phyloP scores from a whole-genome alignment of 306 rosid genomes.

The Ormosia semicastrata region DNA sequence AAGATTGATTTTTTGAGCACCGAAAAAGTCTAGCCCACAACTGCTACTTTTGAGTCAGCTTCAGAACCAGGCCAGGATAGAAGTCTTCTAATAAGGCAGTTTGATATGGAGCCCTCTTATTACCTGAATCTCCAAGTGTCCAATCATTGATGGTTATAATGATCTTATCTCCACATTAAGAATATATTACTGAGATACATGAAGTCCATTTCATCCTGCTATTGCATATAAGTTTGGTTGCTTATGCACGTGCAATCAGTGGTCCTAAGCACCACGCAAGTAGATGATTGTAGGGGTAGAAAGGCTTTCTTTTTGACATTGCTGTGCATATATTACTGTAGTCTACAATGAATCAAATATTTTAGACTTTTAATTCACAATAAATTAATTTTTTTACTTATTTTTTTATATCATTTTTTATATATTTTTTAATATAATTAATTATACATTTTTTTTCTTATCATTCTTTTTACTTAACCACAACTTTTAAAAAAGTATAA shows the following conservation, averaged over 20 bases:
- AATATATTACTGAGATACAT: constrained; percentile 30
- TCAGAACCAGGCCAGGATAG: constrained; percentile 19
- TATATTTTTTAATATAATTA: too few relatives aligned
- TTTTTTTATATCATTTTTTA: too few relatives aligned
- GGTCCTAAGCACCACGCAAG: constrained; percentile 31
- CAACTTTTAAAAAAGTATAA: too few relatives aligned
- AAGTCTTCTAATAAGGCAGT: constrained; percentile 31
- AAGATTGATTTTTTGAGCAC: constrained; percentile 23
- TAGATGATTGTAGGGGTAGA: not conserved
- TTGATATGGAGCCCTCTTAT: constrained; percentile 31
- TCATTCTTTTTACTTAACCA: too few relatives aligned
- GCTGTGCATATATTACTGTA: not conserved
- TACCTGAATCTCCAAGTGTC: constrained; percentile 42
- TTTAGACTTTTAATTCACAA: not conserved
- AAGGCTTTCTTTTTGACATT: constrained; percentile 10
- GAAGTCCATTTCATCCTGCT: not conserved
- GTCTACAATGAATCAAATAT: constrained; percentile 9
- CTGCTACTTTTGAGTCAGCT: constrained; percentile 52
- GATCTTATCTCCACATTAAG: constrained; percentile 43
- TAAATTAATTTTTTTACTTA: not conserved
- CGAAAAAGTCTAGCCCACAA: constrained; percentile 30
- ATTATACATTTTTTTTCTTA: too few relatives aligned
- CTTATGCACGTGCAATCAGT: constrained; percentile 22
- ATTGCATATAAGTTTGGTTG: constrained; percentile 15
- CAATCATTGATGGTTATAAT: constrained; percentile 41